These are phyloP conservation scores for Nakataea oryzae DNA, from an alignment of 2,329 filamentous ascomycete species.

Conservation along the genomic window DNA sequence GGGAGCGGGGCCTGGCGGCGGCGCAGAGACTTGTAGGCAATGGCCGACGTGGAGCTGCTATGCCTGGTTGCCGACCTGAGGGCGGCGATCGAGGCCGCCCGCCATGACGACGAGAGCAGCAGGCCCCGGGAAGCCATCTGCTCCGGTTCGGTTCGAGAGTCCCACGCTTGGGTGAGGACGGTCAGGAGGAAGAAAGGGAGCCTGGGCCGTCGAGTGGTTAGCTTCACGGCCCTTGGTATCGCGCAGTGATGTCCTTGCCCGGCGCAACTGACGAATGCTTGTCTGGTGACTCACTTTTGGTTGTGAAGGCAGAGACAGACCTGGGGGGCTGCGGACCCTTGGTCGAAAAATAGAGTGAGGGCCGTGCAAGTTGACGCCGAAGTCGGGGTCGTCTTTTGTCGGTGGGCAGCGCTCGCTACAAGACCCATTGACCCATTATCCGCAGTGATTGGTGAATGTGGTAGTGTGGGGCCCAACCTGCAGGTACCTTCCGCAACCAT, in stretches of 20 bases:
- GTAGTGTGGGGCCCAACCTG: too few species aligned
- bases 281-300: neutral
- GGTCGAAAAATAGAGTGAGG: too few species aligned
- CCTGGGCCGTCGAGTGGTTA: neutral
- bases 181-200: too few species aligned
- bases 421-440: too few species aligned
- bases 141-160: neutral
- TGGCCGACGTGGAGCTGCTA: slow-evolving; percentile 72
- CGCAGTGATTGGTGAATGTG: too few species aligned
- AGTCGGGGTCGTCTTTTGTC: too few species aligned
- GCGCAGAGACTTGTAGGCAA: slow-evolving; percentile 95
- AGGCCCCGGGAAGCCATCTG: slow-evolving; percentile 6
- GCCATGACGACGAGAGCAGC: slow-evolving; percentile 11
- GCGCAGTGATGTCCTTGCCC: neutral
- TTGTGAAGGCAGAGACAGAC: neutral
- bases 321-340: too few species aligned
- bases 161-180: too few species aligned
- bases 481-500: too few species aligned
- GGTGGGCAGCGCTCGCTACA: too few species aligned
- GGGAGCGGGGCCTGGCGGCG: slow-evolving; percentile 80
- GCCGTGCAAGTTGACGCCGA: too few species aligned
- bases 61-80: slow-evolving; percentile 21
- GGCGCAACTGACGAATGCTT: neutral
- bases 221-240: neutral
- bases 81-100: slow-evolving; percentile 13